These are phyloP conservation scores for Globisporangium lucens DNA, from an alignment of 352 stramenopile genomes.

Conservation along the genomic window DNA sequence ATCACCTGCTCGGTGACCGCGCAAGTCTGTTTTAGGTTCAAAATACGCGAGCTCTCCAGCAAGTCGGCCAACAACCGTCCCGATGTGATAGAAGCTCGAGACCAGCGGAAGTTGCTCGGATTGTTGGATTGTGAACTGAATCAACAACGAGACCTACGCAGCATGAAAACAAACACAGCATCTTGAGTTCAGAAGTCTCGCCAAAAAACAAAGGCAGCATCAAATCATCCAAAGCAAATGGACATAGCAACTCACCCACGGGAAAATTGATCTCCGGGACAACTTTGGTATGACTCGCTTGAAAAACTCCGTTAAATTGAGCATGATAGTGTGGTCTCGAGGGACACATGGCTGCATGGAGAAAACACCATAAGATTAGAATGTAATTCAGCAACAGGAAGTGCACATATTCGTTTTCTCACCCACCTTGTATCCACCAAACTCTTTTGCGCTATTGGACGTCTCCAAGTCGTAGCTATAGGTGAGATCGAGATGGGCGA, in stretches of 20 bases:
- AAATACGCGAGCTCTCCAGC: slow-evolving; percentile 31
- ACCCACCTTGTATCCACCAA: slow-evolving; percentile 56
- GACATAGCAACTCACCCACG: slow-evolving; percentile 43
- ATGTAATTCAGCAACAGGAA: background rate
- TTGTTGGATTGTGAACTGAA: slow-evolving; percentile 31
- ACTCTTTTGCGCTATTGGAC: slow-evolving; percentile 31
- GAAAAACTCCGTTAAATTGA: slow-evolving; percentile 77
- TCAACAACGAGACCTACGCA: slow-evolving; percentile 31
- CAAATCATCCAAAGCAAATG: background rate
- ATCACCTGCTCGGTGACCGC: background rate
- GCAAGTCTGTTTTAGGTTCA: background rate
- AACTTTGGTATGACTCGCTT: slow-evolving; percentile 48
- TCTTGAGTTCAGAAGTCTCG: background rate
- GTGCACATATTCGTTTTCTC: background rate
- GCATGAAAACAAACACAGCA: background rate
- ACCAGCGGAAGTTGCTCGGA: slow-evolving; percentile 38
- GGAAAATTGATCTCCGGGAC: slow-evolving; percentile 19
- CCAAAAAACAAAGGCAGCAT: background rate
- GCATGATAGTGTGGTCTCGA: slow-evolving; percentile 77
- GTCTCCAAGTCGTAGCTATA: slow-evolving; percentile 63
- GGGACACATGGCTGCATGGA: slow-evolving; percentile 45
- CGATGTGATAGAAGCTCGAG: slow-evolving; percentile 63
- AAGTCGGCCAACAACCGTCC: slow-evolving; percentile 32
- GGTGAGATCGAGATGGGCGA: slow-evolving; percentile 56
- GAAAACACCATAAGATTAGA: background rate